Evolutionary conservation across 805 yeast species (phyloP), one percentile per base, ranked within the genome.

Genomic region (Saturnispora kantuleensis): DNA sequence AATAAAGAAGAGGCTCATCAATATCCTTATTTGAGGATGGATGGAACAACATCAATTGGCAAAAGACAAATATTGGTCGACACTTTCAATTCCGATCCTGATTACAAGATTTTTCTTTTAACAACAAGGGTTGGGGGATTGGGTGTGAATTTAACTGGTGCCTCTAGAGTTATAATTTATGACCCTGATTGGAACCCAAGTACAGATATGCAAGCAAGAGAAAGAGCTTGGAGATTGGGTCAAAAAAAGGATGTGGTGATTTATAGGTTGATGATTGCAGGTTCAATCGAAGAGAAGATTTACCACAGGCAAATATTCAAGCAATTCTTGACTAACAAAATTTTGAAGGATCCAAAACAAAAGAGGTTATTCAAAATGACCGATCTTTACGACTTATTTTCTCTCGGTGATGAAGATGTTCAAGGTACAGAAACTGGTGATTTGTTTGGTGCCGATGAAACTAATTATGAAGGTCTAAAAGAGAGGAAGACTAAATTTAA

Each of bases 181-280:
- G 98, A 90, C 56, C 98, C 98, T 0, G 97, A 93, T 63, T 90
- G 98, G 98, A 90, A 90, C 57, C 98, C 98, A 1, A 87, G 96
- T 1, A 93, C 97, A 0, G 98, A 90, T 66, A 73, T 89, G 48
- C 98, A 90, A 63, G 98, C 98, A 0, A 70, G 97, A 48, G 98
- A 90, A 60, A 66, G 98, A 40, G 97, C 97, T 0, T 93, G 97
- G 97, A 70, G 98, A 51, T 70, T 90, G 50, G 98, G 98, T 1
- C 98, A 90, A 61, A 89, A 84, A 58, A 78, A 81, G 47, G 96
- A 89, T 53, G 97, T 90, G 8, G 77, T 88, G 6, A 89, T 90
- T 31, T 93, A 90, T 55, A 67, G 98, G 47, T 67, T 93, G 36
- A 87, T 93, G 85, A 84, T 88, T 37, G 87, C 96, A 2, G 97